A percentile compares a stretch with the other conserved stretches of the same genome.
Conservation (phyloP, 1,284 basidiomycete genomes). For the Vanrija sp. region DNA sequence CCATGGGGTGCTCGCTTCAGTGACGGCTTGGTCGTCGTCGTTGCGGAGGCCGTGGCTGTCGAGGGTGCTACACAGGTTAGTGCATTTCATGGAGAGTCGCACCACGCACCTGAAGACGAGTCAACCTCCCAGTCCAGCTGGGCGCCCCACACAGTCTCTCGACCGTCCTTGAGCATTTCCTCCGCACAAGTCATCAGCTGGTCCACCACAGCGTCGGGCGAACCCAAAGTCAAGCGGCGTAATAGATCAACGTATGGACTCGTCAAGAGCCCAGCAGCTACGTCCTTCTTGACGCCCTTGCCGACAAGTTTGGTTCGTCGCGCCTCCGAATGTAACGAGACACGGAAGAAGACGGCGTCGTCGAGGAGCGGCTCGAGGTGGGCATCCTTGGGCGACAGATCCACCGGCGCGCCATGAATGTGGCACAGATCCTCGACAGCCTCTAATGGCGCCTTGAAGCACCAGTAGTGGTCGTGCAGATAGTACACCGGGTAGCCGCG, state of each 20-base stretch:
- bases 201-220: conserved; percentile 6
- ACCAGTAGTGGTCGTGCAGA: conserved; percentile 44
- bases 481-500: conserved; percentile 44
- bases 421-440: conserved; percentile 24
- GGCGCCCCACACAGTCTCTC: conserved; percentile 2
- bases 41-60: neutral
- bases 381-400: conserved; percentile 23
- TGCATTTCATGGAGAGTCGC: too few relatives aligned
- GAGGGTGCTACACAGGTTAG: neutral
- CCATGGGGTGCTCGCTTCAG: conserved; percentile 13
- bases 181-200: conserved; percentile 19
- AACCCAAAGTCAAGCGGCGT: neutral
- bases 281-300: conserved; percentile 11
- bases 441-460: conserved; percentile 40
- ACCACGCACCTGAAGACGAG: too few relatives aligned
- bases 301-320: conserved; percentile 11
- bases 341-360: conserved; percentile 36
- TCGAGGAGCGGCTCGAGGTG: conserved; percentile 16
- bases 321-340: conserved; percentile 2
- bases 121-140: conserved; percentile 13
- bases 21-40: neutral
- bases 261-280: conserved; percentile 23
- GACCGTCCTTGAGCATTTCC: conserved; percentile 8
- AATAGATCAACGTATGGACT: conserved; percentile 27
- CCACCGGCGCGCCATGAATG: conserved; percentile 31